A percentile compares a stretch with the other conserved stretches of the same genome.
Conservation (phyloP, 768 basidiomycete species). For the Podaxis sp. region DNA sequence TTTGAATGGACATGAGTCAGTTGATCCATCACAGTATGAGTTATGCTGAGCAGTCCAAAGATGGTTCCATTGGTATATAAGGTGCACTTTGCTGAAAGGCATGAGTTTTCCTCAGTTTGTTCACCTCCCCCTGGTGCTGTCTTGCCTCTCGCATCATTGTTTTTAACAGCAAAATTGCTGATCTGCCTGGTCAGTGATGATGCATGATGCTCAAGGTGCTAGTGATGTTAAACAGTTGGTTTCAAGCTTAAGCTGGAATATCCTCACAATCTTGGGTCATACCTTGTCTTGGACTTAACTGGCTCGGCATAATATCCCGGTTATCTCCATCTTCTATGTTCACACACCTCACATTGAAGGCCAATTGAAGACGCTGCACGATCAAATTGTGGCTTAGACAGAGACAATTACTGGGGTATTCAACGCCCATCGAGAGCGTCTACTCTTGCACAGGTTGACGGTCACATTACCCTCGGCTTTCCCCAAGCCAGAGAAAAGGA, state of each 20-base stretch:
- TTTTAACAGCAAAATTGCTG: too few species aligned
- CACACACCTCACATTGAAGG: background rate
- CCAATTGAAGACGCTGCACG: background rate
- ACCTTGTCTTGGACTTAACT: background rate
- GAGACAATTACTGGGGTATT: background rate
- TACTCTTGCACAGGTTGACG: background rate
- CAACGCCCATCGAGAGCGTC: background rate
- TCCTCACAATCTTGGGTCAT: background rate
- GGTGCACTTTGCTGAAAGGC: too few species aligned
- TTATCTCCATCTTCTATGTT: too few species aligned
- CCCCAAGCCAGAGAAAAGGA: background rate
- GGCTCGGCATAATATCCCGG: background rate
- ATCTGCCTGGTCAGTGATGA: too few species aligned
- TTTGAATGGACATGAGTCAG: too few species aligned
- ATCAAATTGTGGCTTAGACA: background rate
- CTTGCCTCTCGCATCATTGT: too few species aligned
- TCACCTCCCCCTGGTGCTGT: too few species aligned
- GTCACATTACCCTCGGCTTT: background rate
- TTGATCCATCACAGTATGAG: too few species aligned
- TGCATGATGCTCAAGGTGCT: background rate
- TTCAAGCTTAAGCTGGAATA: background rate
- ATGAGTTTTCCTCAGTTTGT: too few species aligned
- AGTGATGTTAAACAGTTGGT: background rate
- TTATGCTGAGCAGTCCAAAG: too few species aligned
- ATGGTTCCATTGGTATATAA: too few species aligned